Percentiles rank a stretch among this genome's conserved stretches.
Conservation (phyloP, 345 rosid genomes). For the Bruguiera gymnorhiza region DNA sequence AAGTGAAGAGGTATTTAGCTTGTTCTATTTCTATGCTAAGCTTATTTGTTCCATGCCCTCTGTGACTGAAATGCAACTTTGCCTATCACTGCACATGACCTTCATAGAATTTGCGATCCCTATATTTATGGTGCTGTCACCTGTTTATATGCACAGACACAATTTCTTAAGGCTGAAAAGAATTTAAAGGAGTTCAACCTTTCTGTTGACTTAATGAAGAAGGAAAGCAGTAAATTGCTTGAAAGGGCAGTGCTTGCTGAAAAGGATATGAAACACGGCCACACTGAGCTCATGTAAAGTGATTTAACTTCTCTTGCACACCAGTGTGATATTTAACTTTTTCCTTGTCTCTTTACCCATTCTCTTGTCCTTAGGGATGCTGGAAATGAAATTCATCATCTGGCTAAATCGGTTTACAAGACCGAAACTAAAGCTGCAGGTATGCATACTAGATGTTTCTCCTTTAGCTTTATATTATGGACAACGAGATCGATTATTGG, state of each 20-base stretch:
- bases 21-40: slow-evolving; percentile 6
- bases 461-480: neutral
- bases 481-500: neutral
- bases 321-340: slow-evolving; percentile 4
- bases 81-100: too few species aligned
- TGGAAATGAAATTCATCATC: slow-evolving; percentile 65
- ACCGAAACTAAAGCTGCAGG: slow-evolving; percentile 78
- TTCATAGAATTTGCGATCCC: neutral
- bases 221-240: slow-evolving; percentile 75
- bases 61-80: neutral
- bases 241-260: slow-evolving; percentile 91
- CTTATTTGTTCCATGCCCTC: neutral
- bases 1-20: slow-evolving; percentile 78
- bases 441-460: slow-evolving; percentile 20
- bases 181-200: slow-evolving; percentile 61
- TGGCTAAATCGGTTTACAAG: slow-evolving; percentile 68
- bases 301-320: neutral
- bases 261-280: slow-evolving; percentile 76
- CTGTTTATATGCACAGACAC: slow-evolving; percentile 48
- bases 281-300: slow-evolving; percentile 62
- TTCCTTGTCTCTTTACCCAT: slow-evolving; percentile 5
- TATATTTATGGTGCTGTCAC: slow-evolving; percentile 7
- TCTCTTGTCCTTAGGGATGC: slow-evolving; percentile 50
- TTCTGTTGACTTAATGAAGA: slow-evolving; percentile 83
- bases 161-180: slow-evolving; percentile 74